Evolutionary conservation across 805 yeast genomes (phyloP).

Genomic region (Jamesozyma gamospora): DNA sequence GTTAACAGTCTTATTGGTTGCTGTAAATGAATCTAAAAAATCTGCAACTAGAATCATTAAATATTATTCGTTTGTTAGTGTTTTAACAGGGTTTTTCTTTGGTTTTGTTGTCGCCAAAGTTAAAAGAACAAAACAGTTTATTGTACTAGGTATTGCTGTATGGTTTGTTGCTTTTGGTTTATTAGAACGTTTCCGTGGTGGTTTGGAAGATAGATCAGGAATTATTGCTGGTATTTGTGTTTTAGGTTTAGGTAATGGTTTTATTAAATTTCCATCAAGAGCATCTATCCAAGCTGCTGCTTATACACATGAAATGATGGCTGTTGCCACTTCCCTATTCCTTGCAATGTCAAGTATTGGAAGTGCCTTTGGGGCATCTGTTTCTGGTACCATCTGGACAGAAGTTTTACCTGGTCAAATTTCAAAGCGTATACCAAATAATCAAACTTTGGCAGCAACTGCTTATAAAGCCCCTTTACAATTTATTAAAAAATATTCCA

Average conservation of each 20-base stretch:
- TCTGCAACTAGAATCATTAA: slow-evolving; percentile 59
- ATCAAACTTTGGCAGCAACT: slow-evolving; percentile 27
- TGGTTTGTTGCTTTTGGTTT: slow-evolving; percentile 57
- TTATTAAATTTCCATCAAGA: slow-evolving; percentile 58
- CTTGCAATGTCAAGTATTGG: slow-evolving; percentile 51
- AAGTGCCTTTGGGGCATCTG: slow-evolving; percentile 48
- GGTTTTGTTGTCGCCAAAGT: slow-evolving; percentile 43
- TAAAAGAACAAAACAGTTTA: slow-evolving; percentile 48
- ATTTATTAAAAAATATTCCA: slow-evolving; percentile 36
- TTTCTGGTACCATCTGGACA: slow-evolving; percentile 60
- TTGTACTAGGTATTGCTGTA: slow-evolving; percentile 44
- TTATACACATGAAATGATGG: slow-evolving; percentile 51
- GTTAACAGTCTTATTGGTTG: slow-evolving; percentile 51
- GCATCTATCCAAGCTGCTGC: slow-evolving; percentile 51
- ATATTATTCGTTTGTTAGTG: slow-evolving; percentile 56
- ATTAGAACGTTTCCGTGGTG: slow-evolving; percentile 46
- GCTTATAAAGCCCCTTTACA: slow-evolving; percentile 44
- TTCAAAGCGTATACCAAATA: slow-evolving; percentile 26
- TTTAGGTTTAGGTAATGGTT: slow-evolving; percentile 64
- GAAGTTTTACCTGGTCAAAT: slow-evolving; percentile 35
- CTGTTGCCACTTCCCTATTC: slow-evolving; percentile 47
- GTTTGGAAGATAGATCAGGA: slow-evolving; percentile 38
- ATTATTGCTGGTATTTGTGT: slow-evolving; percentile 54
- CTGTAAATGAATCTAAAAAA: slow-evolving; percentile 40
- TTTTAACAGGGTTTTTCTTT: slow-evolving; percentile 45